Percentiles rank a stretch among this genome's conserved stretches.
Evolutionary conservation across 768 basidiomycete species (phyloP).

Genomic region (Naganishia vaughanmartiniae): DNA sequence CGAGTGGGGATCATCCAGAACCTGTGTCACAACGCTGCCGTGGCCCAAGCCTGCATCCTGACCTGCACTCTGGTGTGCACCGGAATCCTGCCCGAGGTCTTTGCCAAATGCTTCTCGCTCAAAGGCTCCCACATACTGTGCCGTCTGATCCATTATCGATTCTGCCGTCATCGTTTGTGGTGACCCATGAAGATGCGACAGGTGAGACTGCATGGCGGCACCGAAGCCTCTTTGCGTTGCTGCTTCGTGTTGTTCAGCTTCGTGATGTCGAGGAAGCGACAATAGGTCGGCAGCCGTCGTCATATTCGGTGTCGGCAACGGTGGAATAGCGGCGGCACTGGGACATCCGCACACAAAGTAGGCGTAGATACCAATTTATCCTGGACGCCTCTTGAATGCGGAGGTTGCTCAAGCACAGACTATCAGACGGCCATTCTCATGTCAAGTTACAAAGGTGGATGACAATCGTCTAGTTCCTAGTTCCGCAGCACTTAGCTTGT

Average conservation of each 20-base stretch:
- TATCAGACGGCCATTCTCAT: neutral
- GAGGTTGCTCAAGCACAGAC: neutral
- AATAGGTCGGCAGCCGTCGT: neutral
- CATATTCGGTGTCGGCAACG: neutral
- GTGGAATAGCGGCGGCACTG: neutral
- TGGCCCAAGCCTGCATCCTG: neutral
- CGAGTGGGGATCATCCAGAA: conserved; percentile 6
- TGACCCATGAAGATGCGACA: neutral
- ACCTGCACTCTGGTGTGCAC: neutral
- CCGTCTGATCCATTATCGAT: conserved; percentile 21
- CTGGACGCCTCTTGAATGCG: neutral
- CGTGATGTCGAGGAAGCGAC: neutral
- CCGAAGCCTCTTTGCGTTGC: neutral
- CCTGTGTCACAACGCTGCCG: neutral
- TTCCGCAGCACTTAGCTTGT: conserved; percentile 15
- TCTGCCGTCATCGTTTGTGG: conserved; percentile 4
- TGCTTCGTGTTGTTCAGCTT: neutral
- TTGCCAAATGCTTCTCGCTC: conserved; percentile 14
- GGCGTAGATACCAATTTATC: neutral
- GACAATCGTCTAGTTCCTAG: neutral
- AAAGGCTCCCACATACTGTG: conserved; percentile 1
- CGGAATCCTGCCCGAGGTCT: neutral
- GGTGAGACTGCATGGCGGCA: neutral
- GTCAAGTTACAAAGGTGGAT: neutral
- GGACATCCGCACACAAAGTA: neutral